Base-by-base conservation (phyloP, 2,329 filamentous ascomycete genomes). In the Ascocoryne sarcoides region DNA sequence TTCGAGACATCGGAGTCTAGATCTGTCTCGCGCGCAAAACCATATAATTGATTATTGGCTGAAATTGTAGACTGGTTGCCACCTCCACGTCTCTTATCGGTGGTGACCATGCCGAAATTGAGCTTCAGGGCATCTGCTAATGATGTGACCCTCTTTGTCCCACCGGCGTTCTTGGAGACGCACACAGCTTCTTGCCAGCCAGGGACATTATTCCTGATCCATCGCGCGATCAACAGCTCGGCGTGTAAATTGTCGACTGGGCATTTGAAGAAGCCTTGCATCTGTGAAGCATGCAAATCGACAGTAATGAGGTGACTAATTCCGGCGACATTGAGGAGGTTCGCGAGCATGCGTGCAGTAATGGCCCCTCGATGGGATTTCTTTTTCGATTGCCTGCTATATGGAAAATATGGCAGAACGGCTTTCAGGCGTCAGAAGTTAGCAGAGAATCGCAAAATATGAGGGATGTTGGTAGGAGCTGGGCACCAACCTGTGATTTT, bases 241-340 rank as follows among this genome's bases (percentile, higher is more conserved):
- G 92, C 92, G 55, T 95, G 87, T 39, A 98, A 79, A 59, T 98
- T 96, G 65, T 98, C 92, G 45, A 98, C 90, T 0, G 92, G 92
- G 54, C 90, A 95, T 59, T 85, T 85, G 73, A 98, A 98, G 68
- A 98, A 98, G 43, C 92, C 92, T 66, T 98, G 92, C 87, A 96
- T 96, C 68, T 96, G 92, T n/a, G 84, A 88, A 39, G 85, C 85
- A 67, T 98, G 92, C 20, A 98, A 75, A 60, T 98, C 92, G 59
- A 98, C 84, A 12, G 92, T 98, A 56, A 98, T 89, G 62, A 98
- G 85, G 69, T 98, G 92, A 65, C 94, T 88, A 51, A 98, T 88
- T 39, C 92, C 92, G 37, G 92, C 92, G 42, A 98, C 84, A 45
- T 84, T 77, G 52, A 98, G 79, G 36, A 96, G 76, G 62, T 98